Conservation (phyloP, 2,329 filamentous ascomycete species). For the Furcasterigmium furcatum region DNA sequence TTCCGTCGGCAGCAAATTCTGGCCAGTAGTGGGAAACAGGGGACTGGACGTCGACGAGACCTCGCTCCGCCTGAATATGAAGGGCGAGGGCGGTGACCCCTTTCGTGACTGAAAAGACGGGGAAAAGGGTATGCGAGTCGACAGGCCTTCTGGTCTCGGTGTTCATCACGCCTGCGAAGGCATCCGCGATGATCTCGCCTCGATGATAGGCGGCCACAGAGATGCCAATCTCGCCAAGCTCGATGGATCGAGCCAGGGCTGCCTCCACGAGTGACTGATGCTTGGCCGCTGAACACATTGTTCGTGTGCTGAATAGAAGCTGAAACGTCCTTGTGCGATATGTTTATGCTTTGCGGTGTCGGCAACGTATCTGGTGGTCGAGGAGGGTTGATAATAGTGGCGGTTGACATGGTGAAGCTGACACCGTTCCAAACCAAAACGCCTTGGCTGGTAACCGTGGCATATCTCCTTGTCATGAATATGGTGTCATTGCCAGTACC, state of each 20-base stretch:
- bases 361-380: no score
- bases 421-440: no score
- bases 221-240: neutral
- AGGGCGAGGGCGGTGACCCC: slow-evolving; percentile 31
- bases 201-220: neutral
- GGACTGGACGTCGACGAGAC: slow-evolving; percentile 32
- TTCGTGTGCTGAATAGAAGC: no score
- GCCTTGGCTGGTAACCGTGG: no score
- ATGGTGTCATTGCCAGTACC: no score
- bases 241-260: neutral
- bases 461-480: no score
- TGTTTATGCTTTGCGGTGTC: no score
- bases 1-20: slow-evolving; percentile 38
- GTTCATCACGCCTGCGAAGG: neutral
- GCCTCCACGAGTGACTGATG: neutral
- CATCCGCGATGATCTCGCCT: neutral
- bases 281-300: neutral
- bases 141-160: neutral
- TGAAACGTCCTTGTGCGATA: no score
- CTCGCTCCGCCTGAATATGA: slow-evolving; percentile 32
- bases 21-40: slow-evolving; percentile 36
- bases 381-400: no score
- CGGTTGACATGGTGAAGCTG: no score
- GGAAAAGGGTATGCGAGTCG: slow-evolving; percentile 28
- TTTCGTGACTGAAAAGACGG: slow-evolving; percentile 38